Conservation (phyloP, 257 asterid species). For the Phtheirospermum japonicum region DNA sequence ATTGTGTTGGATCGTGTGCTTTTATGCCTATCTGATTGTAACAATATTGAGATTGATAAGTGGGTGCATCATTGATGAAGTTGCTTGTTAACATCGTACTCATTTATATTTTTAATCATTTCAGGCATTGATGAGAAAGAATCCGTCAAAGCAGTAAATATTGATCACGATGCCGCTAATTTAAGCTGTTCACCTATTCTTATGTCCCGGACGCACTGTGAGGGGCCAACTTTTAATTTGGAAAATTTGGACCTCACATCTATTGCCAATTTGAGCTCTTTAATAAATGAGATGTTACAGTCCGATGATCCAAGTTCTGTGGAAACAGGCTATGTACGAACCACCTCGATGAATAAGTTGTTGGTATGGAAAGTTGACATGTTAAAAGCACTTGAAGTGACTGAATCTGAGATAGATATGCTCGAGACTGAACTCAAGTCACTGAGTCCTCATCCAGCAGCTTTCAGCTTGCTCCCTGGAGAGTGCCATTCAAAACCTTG, state of each 20-base stretch:
- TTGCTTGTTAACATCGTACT: constrained; percentile 19
- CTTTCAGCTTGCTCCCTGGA: constrained; percentile 42
- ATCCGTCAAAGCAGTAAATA: constrained; percentile 39
- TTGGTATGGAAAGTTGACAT: constrained; percentile 62
- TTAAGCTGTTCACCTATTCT: constrained; percentile 52
- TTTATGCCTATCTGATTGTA: not conserved
- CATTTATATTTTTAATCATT: constrained; percentile 26
- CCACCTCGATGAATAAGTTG: constrained; percentile 70
- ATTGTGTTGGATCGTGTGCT: not conserved
- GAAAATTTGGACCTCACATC: constrained; percentile 64
- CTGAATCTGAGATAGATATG: constrained; percentile 82
- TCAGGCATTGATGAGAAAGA: constrained; percentile 81
- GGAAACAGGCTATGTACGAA: constrained; percentile 52
- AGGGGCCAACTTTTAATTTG: constrained; percentile 56
- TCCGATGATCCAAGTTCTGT: constrained; percentile 47
- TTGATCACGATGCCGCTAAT: constrained; percentile 42
- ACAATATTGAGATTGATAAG: constrained; percentile 11
- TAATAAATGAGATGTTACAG: constrained; percentile 59
- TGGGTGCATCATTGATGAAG: constrained; percentile 15
- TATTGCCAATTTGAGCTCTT: constrained; percentile 56
- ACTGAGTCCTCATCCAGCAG: constrained; percentile 40
- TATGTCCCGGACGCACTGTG: constrained; percentile 44
- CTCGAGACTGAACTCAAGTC: constrained; percentile 81
- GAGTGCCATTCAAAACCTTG: constrained; percentile 41
- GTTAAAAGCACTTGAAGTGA: constrained; percentile 71